Conservation (phyloP, 495 filamentous ascomycete species). For the Hypomontagnella submonticulosa region DNA sequence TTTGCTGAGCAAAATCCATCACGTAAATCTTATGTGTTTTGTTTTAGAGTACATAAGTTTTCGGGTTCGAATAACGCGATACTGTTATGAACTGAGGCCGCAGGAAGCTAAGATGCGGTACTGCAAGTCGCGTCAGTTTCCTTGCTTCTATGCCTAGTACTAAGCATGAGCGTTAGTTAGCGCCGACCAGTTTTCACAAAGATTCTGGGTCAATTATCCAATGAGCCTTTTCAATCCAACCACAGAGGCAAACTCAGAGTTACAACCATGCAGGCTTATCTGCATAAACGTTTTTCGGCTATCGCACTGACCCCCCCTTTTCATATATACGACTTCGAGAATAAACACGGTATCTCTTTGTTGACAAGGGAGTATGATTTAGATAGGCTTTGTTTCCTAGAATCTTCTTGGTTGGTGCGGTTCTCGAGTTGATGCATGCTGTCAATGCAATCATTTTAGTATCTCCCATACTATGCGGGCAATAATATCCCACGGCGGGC, state of each 20-base stretch:
- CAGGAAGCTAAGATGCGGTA: constrained; percentile 24
- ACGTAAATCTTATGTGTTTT: constrained; percentile 30
- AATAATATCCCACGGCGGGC: constrained; percentile 25
- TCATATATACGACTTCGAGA: constrained; percentile 12
- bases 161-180: constrained; percentile 26
- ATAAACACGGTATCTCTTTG: constrained; percentile 10
- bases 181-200: constrained; percentile 19
- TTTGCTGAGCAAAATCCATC: constrained; percentile 12
- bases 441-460: constrained; percentile 20
- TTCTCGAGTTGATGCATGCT: constrained; percentile 20
- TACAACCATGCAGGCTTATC: constrained; percentile 41
- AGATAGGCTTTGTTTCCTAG: constrained; percentile 19
- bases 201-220: constrained; percentile 16
- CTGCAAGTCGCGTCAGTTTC: constrained; percentile 29
- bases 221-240: constrained; percentile 26
- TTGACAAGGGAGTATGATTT: constrained; percentile 19
- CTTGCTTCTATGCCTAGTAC: constrained; percentile 26
- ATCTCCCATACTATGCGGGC: constrained; percentile 24
- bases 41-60: constrained; percentile 4
- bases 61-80: constrained; percentile 12
- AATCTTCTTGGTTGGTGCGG: constrained; percentile 24
- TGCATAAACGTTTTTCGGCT: constrained; percentile 41
- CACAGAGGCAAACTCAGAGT: constrained; percentile 31
- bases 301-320: constrained; percentile 31
- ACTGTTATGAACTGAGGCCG: constrained; percentile 8